Evolutionary conservation across 2,329 filamentous ascomycete species (phyloP), one percentile per base, ranked within the genome.

Genomic region (Lecanosticta acicola): DNA sequence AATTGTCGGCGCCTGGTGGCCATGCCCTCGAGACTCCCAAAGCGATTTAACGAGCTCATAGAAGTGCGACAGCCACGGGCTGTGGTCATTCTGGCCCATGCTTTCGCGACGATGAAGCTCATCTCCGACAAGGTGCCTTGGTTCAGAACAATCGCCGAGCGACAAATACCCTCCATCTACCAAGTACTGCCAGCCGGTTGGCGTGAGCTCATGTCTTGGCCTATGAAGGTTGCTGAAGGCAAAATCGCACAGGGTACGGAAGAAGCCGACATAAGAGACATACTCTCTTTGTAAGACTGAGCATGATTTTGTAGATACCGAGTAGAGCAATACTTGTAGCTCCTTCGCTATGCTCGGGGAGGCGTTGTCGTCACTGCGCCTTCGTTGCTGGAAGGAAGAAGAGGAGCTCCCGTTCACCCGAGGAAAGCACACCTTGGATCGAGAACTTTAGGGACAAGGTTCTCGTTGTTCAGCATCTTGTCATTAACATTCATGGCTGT

Each of bases 61-160:
- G 58, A 59, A 18, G 35, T 50, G 34, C 46, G 49, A 26, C 38
- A 43, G 20, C 58, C 57, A 11, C 45, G 57, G 14, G 59, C 57
- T 7, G 20, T 59, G 43, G 50, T 51, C 10, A 51, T 59, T 3
- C 45, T 59, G 17, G 54, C 54, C 13, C 51, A 60, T 41, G 44
- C 54, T 4, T 59, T 60, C 36, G 56, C 56, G 8, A 50, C 45
- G 21, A 58, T 56, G 46, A 56, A 59, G 41, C 44, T 61, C 13
- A 41, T 61, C 14, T 46, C 55, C 3, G 42, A 54, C 3, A 43
- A 54, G 14, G 44, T 56, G 18, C 48, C 49, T 3, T 61, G 59
- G 58, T 53, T 59, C 33, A 39, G 37, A 18, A 55, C 56, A 3
- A 51, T 60, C 17, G 58, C 58, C 24, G 49, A 55, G 39, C 43